Base-by-base conservation (phyloP, 805 yeast species). In the Candida palmyrensis region DNA sequence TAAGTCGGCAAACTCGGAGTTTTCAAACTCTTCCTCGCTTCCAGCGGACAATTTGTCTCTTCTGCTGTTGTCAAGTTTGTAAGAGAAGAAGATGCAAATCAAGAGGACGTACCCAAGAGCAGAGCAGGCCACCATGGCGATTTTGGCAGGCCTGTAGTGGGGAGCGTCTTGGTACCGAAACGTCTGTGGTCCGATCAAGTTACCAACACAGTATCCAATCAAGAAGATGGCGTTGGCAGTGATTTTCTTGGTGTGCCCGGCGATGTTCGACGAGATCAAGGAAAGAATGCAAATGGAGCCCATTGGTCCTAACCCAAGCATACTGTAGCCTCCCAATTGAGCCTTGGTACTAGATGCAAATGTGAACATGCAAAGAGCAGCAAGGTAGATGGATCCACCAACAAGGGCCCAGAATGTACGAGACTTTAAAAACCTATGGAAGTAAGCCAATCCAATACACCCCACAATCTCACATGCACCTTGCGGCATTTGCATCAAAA, bases 1-100 rank as follows among this genome's bases (percentile, higher is more conserved):
- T 45, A 66, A 45, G 40, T 69, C 74, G 9, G 68, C 63, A 47
- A 67, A 68, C 38, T 64, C 72, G 25, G 47, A 39, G 38, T 64
- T 60, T 26, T 59, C 66, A 23, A 47, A 35, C 14, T 44, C 38
- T 30, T 40, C 42, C 14, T 43, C 50, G 5, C 47, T 46, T 10
- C 29, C 36, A 27, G 49, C 37, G 27, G 43, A 18, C 7, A 29
- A 12, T 53, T 2, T 33, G 53, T 33, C 39, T 22, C 28, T 39
- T 21, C 33, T 36, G 20, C 42, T 43, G 36, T 47, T 47, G 17
- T 35, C 42, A 25, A 26, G 29, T 16, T 27, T 23, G 33, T 43
- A 43, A 13, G 27, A 17, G 15, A 25, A 28, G 44, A 45, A 45
- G 10, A 47, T 29, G 3, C 37, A 16, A 14, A 41, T 20, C 25